Evolutionary conservation across 345 rosid species (phyloP).

Genomic region (Tarenaya hassleriana): DNA sequence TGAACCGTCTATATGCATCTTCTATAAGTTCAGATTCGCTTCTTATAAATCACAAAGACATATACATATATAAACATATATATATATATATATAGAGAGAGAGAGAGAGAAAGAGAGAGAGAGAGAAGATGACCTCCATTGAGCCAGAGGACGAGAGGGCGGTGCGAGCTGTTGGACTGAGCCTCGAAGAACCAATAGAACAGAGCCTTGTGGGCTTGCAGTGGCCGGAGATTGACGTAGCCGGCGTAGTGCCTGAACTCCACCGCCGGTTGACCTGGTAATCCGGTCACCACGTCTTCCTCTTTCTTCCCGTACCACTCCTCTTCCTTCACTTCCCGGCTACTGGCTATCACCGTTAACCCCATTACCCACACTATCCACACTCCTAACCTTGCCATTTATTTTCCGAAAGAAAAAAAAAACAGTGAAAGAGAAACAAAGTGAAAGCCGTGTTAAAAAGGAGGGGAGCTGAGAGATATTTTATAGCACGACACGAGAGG

Average conservation of each 20-base stretch:
- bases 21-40: no score
- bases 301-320: slow-evolving; percentile 24
- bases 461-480: no score
- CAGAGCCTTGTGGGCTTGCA: slow-evolving; percentile 34
- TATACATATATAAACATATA: background rate
- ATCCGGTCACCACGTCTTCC: slow-evolving; percentile 34
- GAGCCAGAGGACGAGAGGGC: slow-evolving; percentile 74
- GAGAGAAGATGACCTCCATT: slow-evolving; percentile 45
- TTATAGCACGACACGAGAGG: no score
- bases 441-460: no score
- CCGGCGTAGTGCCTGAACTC: slow-evolving; percentile 56
- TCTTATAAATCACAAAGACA: background rate
- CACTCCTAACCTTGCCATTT: slow-evolving; percentile 17
- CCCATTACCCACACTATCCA: slow-evolving; percentile 23
- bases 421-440: no score
- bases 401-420: background rate
- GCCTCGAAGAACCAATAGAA: slow-evolving; percentile 80
- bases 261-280: slow-evolving; percentile 59
- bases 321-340: slow-evolving; percentile 22
- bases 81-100: background rate
- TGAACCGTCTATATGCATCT: no score
- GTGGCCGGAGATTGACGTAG: slow-evolving; percentile 36
- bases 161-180: slow-evolving; percentile 22
- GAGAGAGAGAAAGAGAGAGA: background rate
- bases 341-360: slow-evolving; percentile 24